Evolutionary conservation across 116 monocot genomes (phyloP), one percentile per base, ranked within the genome.

Genomic region (Cymodocea nodosa): DNA sequence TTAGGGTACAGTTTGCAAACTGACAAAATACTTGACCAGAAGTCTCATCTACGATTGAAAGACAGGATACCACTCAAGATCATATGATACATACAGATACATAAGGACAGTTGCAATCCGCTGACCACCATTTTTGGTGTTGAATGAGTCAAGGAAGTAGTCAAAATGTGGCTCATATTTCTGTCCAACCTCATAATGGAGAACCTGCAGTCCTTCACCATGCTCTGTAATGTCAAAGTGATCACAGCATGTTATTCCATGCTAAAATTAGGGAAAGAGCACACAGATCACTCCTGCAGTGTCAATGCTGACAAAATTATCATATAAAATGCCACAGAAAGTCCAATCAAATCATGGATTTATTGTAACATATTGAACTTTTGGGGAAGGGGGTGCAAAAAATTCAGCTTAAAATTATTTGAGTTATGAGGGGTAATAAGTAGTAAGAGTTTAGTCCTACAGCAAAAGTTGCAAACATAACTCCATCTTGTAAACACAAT

Each of bases 101-200:
- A 77, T 77, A 22, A 77, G 67, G 23, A 77, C n/a, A 11, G 77
- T 77, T 24, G 77, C 77, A 18, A 77, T 71, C 12, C 77, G 59
- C 51, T 77, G 77, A 53, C 77, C 77, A 23, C 77, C 77, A 55
- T 71, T 77, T 59, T 77, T 77, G 4, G 61, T 67, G 61, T 71
- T 77, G 14, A 40, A 77, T 53, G 62, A 59, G 55, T 77, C 77
- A 52, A 61, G 60, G 18, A 77, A 77, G n/a, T 71, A 77, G 49
- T 77, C 77, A 53, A 71, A 71, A 62, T 77, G 77, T 17, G 70
- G 71, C 17, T 71, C 77, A 67, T 77, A 79, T 66, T 74, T 74
- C 64, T 74, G 73, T 39, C 74, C 79, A 44, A 66, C 74, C 52
- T 66, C 73, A 53, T 74, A 73, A 23, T 65, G 69, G 11, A 80